Evolutionary conservation across 768 basidiomycete genomes (phyloP), one percentile per base, ranked within the genome.

Genomic region (Tephrocybe sp.): DNA sequence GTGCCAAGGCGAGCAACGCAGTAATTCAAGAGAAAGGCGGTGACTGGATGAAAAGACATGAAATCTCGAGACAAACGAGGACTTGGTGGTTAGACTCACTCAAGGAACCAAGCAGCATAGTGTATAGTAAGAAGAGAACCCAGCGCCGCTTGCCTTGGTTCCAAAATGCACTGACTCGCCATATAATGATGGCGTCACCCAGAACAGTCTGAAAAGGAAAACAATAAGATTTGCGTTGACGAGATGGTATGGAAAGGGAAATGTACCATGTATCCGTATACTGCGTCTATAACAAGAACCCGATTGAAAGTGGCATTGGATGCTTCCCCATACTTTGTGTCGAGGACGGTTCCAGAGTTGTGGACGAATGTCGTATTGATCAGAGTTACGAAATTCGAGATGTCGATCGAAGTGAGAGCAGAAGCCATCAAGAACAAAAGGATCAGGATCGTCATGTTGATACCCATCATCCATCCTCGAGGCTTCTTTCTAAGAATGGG

Each of bases 151-250:
- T 45, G 15, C 43, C 43, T 44, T 18, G 24, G 12, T 45, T 25
- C 46, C 53, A 48, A 10, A 54, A 49, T 18, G 48, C 34, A 12
- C 33, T 30, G 18, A 54, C 43, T 2, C 53, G 48, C 53, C 48
- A 54, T 5, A 54, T 18, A n/a, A 49, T 45, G 36, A 49, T 48
- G 17, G 48, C 53, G n/a, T 54, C 53, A 14, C 53, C 53, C 23
- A 49, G 43, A 2, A 54, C 48, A 2, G 53, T 54, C 53, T 49
- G 25, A 25, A n/a, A 40, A 20, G 18, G 33, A 34, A 3, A 36
- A 15, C 18, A 21, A 34, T 12, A 7, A 18, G 8, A 0, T 25
- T 38, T 18, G 15, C 21, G 45, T 14, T 11, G 7, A 3, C 24
- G 15, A 10, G 24, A 18, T 39, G n/a, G 17, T 18, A 30, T 23